Percentiles rank a stretch among this genome's conserved stretches.
Evolutionary conservation across 2,329 filamentous ascomycete genomes (phyloP).

Genomic region (Epichloe aotearoae): DNA sequence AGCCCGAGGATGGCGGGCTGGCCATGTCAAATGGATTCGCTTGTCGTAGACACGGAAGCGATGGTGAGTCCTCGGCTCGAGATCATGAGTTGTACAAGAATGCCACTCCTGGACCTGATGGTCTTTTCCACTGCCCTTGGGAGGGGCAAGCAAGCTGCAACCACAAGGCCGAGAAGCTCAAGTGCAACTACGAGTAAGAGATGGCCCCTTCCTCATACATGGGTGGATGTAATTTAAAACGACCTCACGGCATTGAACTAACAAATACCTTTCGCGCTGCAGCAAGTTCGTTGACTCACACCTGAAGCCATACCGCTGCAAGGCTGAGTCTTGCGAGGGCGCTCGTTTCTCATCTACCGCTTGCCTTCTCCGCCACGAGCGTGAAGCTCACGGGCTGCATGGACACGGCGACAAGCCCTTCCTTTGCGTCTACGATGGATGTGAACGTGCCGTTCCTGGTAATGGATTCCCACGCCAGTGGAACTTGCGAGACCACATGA

Average conservation of each 20-base stretch:
- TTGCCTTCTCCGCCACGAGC: conserved; percentile 85
- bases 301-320: conserved; percentile 92
- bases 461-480: conserved; percentile 90
- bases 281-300: conserved; percentile 98
- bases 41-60: conserved; percentile 34
- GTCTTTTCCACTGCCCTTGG: conserved; percentile 89
- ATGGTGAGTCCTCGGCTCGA: conserved; percentile 41
- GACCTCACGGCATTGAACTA: conserved; percentile 8
- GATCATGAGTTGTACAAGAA: conserved; percentile 62
- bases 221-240: background rate
- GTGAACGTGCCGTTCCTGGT: conserved; percentile 67
- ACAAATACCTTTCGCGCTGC: conserved; percentile 7
- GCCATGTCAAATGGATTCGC: conserved; percentile 25
- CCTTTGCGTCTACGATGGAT: conserved; percentile 76
- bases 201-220: conserved; percentile 6
- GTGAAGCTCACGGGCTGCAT: conserved; percentile 91
- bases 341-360: conserved; percentile 90
- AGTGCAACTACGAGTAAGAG: conserved; percentile 96
- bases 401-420: conserved; percentile 89
- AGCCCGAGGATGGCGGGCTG: conserved; percentile 18
- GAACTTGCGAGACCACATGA: conserved; percentile 97
- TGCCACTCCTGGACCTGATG: conserved; percentile 50
- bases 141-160: conserved; percentile 58
- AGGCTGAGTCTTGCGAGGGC: conserved; percentile 68
- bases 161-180: conserved; percentile 89